Conservation (phyloP, 202 grass and related monocot species). For the Panicum hallii region DNA sequence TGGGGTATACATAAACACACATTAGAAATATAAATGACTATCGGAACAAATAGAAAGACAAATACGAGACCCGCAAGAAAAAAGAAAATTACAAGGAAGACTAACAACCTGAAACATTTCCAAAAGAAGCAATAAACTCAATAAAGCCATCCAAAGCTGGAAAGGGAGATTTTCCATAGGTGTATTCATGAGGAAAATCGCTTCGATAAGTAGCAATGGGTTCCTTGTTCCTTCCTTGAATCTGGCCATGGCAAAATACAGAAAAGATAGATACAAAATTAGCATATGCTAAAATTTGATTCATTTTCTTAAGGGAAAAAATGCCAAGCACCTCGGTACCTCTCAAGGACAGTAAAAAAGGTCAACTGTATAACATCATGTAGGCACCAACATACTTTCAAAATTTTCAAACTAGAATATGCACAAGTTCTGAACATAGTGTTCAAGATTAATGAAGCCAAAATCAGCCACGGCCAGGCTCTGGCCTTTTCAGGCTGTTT, state of each 20-base stretch:
- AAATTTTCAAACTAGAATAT: slow-evolving; percentile 11
- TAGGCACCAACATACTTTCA: background rate
- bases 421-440: background rate
- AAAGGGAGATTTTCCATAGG: slow-evolving; percentile 84
- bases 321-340: no score
- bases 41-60: slow-evolving; percentile 12
- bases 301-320: background rate
- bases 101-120: slow-evolving; percentile 81
- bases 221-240: slow-evolving; percentile 61
- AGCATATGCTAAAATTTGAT: background rate
- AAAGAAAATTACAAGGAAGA: slow-evolving; percentile 10
- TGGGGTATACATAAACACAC: slow-evolving; percentile 22
- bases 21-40: background rate
- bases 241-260: slow-evolving; percentile 52
- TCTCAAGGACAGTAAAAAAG: background rate
- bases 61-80: background rate
- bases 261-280: slow-evolving; percentile 1
- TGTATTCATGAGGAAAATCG: slow-evolving; percentile 64
- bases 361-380: background rate
- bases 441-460: background rate
- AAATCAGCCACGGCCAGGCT: no score
- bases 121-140: slow-evolving; percentile 83
- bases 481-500: no score
- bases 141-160: slow-evolving; percentile 88
- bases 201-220: slow-evolving; percentile 59